phyloP scores from a whole-genome alignment of 2,329 filamentous ascomycete species.

The Tolypocladium nubicola region DNA sequence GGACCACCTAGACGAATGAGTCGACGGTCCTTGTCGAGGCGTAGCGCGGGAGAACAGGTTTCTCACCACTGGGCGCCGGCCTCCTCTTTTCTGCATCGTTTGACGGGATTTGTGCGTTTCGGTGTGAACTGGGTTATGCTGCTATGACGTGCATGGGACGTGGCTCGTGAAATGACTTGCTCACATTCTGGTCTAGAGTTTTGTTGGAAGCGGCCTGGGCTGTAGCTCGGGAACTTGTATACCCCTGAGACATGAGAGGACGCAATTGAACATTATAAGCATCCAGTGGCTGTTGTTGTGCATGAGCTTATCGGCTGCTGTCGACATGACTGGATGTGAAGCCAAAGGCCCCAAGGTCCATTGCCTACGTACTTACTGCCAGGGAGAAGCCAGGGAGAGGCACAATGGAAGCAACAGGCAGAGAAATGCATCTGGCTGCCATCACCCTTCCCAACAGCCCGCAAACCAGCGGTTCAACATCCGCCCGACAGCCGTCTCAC shows the following conservation, averaged over 20 bases:
- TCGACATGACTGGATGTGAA: no score
- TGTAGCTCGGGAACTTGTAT: neutral
- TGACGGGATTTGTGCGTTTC: neutral
- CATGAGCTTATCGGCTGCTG: no score
- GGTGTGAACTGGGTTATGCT: neutral
- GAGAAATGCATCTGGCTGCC: no score
- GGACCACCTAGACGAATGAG: constrained; percentile 4
- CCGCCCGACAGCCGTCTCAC: no score
- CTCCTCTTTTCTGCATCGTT: neutral
- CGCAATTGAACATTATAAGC: neutral
- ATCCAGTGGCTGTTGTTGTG: no score
- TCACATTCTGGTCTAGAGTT: neutral
- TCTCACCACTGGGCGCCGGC: neutral
- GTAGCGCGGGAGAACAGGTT: neutral
- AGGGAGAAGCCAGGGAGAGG: no score
- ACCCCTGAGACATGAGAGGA: neutral
- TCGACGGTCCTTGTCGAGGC: neutral
- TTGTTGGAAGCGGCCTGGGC: neutral
- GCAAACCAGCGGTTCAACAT: no score
- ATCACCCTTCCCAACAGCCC: no score
- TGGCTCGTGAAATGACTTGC: neutral
- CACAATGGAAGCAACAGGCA: no score
- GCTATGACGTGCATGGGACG: neutral
- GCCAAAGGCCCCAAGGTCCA: no score
- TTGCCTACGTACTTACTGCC: no score